Evolutionary conservation across 2,329 filamentous ascomycete genomes (phyloP), one percentile per base, ranked within the genome.

Genomic region (Sarocladiaceae sp.): DNA sequence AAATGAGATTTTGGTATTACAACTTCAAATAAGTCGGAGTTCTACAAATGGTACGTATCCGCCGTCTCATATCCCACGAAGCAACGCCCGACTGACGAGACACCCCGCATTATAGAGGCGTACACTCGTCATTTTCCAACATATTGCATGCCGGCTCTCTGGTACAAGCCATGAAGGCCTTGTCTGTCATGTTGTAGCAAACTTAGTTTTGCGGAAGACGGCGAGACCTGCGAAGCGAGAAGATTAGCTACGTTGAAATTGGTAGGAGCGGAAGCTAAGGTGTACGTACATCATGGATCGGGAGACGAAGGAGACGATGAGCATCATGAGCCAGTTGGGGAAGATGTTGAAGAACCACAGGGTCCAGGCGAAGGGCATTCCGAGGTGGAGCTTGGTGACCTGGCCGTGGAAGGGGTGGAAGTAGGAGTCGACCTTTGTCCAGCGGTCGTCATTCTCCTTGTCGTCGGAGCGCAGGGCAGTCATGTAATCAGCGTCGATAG

Each of bases 311-410:
- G 82, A 86, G 54, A 91, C 73, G 40, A 78, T 60, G 53, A 91
- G 73, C 86, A 91, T 90, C 58, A 88, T 81, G 45, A 79, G 65
- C 86, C 86, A 91, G 69, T 82, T 80, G 47, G 85, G 77, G 47
- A 88, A 65, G 40, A 83, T 65, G 55, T 74, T 72, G 56, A 85
- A 79, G 51, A 70, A 71, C 77, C 79, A 88, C 53, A 88, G 70
- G 43, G 75, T 53, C 59, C 86, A 89, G 46, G 74, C 86, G 33
- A 83, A 64, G 31, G 83, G 82, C 43, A 84, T 64, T 24, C 75
- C 69, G 23, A 88, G 55, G 51, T 76, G 73, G 51, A 77, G 73
- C 68, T 85, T 65, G 48, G 78, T 80, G 33, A 85, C 66, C 49
- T 68, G 65, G 50, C 86, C 84, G 56, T 87, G 77, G 58, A 88